Conservation (phyloP, 345 rosid species). For the Diplotaxis tenuifolia region DNA sequence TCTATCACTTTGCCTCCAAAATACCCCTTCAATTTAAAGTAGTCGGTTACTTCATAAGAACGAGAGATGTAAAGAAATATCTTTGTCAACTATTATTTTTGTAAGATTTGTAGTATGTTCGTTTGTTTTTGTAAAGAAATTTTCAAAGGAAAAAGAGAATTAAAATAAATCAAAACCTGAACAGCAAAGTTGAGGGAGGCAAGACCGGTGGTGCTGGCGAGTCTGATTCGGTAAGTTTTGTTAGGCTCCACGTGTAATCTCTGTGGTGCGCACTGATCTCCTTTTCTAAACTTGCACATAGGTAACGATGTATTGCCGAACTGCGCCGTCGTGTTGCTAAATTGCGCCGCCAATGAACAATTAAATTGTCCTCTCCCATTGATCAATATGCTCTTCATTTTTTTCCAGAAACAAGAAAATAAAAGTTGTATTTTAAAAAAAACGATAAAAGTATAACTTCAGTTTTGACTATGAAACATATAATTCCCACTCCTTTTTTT, state of each 20-base stretch:
- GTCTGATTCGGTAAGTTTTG: conserved; percentile 63
- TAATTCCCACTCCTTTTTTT: neutral
- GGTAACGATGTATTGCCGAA: neutral
- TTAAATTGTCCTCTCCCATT: conserved; percentile 87
- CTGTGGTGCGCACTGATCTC: conserved; percentile 64
- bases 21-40: neutral
- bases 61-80: neutral
- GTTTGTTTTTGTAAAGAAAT: neutral
- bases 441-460: neutral
- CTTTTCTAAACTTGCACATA: conserved; percentile 52
- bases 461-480: neutral
- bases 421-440: neutral
- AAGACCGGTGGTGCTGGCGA: conserved; percentile 70
- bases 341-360: conserved; percentile 63
- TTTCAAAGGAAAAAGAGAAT: neutral
- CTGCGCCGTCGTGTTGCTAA: conserved; percentile 23
- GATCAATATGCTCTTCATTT: conserved; percentile 46
- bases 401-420: neutral
- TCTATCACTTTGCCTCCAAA: neutral
- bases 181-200: conserved; percentile 75
- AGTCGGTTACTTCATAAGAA: neutral
- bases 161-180: conserved; percentile 38
- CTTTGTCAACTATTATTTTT: neutral
- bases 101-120: neutral
- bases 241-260: conserved; percentile 51